phyloP scores from a whole-genome alignment of 139 green algal species.

The Closterium sp. region DNA sequence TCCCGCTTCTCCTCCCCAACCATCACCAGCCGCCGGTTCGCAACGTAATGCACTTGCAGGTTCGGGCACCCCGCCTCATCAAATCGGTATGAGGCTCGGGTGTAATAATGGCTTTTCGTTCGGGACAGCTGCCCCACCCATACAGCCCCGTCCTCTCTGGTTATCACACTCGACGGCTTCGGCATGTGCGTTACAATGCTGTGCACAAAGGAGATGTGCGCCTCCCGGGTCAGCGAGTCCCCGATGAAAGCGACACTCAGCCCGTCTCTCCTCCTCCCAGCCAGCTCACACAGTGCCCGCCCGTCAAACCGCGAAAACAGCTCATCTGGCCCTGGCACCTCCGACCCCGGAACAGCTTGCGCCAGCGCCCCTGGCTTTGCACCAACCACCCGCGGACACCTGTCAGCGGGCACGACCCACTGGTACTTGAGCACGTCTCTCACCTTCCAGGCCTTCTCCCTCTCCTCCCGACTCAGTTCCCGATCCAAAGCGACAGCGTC shows the following conservation, averaged over 20 bases:
- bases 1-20: no score
- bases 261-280: not conserved
- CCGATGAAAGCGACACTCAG: not conserved
- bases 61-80: not conserved
- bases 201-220: not conserved
- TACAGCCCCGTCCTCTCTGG: not conserved
- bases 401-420: not conserved
- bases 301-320: not conserved
- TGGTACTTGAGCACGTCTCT: not conserved
- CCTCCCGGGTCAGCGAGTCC: not conserved
- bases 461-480: not conserved
- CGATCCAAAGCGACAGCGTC: not conserved
- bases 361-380: no score
- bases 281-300: not conserved
- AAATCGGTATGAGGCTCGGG: no score
- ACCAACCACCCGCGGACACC: no score
- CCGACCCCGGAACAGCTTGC: not conserved
- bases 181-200: not conserved
- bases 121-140: not conserved
- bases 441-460: not conserved
- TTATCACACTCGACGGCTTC: not conserved
- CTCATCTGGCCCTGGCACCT: not conserved
- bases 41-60: not conserved
- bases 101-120: no score
- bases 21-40: not conserved